phyloP scores from a whole-genome alignment of 2,329 filamentous ascomycete species.

The Phyllosticta capitalensis region DNA sequence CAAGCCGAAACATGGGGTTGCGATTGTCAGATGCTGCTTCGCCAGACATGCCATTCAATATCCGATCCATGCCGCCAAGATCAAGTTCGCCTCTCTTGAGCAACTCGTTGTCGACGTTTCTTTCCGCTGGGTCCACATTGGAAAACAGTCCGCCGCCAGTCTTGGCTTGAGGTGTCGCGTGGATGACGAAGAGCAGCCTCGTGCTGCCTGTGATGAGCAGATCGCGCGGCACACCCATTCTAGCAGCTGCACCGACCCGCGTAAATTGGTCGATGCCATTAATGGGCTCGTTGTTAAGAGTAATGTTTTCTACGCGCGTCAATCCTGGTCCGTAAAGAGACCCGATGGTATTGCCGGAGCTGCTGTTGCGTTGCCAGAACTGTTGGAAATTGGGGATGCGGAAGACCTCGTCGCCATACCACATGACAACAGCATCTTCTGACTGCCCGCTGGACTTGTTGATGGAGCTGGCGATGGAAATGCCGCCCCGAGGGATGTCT shows the following conservation, averaged over 20 bases:
- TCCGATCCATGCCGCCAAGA: constrained; percentile 38
- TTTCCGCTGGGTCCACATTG: constrained; percentile 21
- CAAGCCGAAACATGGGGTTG: background rate
- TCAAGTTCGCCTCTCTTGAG: constrained; percentile 37
- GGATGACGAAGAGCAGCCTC: constrained; percentile 34
- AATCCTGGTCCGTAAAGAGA: constrained; percentile 34
- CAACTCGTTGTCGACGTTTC: constrained; percentile 32
- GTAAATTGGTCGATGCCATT: constrained; percentile 35
- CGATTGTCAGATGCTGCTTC: background rate
- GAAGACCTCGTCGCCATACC: constrained; percentile 37
- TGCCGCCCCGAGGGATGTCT: constrained; percentile 28
- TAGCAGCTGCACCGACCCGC: constrained; percentile 25
- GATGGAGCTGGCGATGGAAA: constrained; percentile 28
- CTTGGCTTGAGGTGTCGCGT: constrained; percentile 21
- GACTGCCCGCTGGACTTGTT: constrained; percentile 20
- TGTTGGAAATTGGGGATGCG: constrained; percentile 35
- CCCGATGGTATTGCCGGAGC: constrained; percentile 21
- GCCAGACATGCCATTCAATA: constrained; percentile 29
- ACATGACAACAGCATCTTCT: constrained; percentile 39
- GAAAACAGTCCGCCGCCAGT: constrained; percentile 22
- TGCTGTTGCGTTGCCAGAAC: constrained; percentile 34
- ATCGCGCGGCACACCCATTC: constrained; percentile 36
- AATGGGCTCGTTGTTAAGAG: constrained; percentile 33
- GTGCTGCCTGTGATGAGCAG: constrained; percentile 35
- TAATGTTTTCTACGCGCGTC: constrained; percentile 31